Evolutionary conservation across 768 basidiomycete genomes (phyloP), one percentile per base, ranked within the genome.

Genomic region (Suillus cothurnatus): DNA sequence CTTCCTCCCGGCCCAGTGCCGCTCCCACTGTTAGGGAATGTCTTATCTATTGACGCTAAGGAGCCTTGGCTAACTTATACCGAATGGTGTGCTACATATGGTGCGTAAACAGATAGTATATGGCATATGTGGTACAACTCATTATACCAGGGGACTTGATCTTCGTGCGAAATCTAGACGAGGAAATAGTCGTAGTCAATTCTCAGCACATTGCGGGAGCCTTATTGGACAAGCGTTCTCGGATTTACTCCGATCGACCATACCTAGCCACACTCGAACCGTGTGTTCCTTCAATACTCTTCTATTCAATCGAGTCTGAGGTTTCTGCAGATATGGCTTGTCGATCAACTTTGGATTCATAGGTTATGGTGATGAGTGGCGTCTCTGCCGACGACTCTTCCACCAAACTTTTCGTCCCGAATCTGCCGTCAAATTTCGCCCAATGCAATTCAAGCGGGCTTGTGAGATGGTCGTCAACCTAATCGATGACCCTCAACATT

Each of bases 351-450:
- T 65, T 32, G 50, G 8, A 23, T 65, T 65, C 39, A 9, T 31
- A 11, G 5, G 2, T 5, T 65, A 65, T 53, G 50, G 61, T 7
- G 58, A 64, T 23, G 39, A 64, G 28, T 64, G 58, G 61, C 77
- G 79, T 47, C 68, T 70, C 12, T 77, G 77, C 66, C 71, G 80
- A 53, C 72, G 75, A 52, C 65, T 72, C 26, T 81, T 81, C 63
- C 76, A 79, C 68, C 77, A 80, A 58, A 77, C 76, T 60, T 80
- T 81, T 62, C 76, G 79, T 59, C 67, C 74, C 17, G 74, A 75
- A 14, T 67, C 78, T 59, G 62, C 70, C n/a, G 15, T 61, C 0
- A 65, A 64, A 3, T 77, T 73, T 56, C 68, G 71, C 43, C 70
- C 72, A 19, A 62, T 72, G 21, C 72, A 78, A 57, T 64, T 70